Percentiles rank a stretch among this genome's conserved stretches.
These are phyloP conservation scores for Monosporozyma siamensis DNA, from an alignment of 805 yeast genomes.

Conservation along the genomic window DNA sequence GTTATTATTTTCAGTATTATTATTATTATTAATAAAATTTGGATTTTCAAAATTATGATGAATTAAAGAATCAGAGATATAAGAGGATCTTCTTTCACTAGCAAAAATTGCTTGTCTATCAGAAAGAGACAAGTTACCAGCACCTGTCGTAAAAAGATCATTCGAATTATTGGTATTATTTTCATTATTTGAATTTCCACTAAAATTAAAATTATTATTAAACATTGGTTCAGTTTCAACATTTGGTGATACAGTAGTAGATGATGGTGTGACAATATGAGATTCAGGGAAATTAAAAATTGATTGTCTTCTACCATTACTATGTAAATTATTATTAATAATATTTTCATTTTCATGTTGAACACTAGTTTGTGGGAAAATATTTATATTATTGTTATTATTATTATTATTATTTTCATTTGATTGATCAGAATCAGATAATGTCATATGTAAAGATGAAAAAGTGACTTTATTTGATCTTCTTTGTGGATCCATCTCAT, in stretches of 20 bases:
- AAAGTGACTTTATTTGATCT: not conserved
- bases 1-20: not conserved
- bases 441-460: not conserved
- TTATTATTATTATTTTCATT: not conserved
- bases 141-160: not conserved
- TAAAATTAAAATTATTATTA: not conserved
- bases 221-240: not conserved
- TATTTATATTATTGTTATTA: not conserved
- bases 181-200: not conserved
- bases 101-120: not conserved
- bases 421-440: not conserved
- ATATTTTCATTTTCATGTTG: not conserved
- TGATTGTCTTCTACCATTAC: constrained; percentile 10
- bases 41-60: constrained; percentile 11
- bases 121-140: not conserved
- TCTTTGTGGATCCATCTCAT: not conserved
- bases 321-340: not conserved
- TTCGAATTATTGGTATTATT: not conserved
- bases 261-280: not conserved
- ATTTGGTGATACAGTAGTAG: not conserved
- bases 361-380: not conserved
- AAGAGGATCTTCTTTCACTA: constrained; percentile 62
- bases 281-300: constrained; percentile 6
- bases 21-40: not conserved
- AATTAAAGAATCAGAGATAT: constrained; percentile 57